Evolutionary conservation across 2,329 filamentous ascomycete species (phyloP).

Genomic region (Cercospora citrullina): DNA sequence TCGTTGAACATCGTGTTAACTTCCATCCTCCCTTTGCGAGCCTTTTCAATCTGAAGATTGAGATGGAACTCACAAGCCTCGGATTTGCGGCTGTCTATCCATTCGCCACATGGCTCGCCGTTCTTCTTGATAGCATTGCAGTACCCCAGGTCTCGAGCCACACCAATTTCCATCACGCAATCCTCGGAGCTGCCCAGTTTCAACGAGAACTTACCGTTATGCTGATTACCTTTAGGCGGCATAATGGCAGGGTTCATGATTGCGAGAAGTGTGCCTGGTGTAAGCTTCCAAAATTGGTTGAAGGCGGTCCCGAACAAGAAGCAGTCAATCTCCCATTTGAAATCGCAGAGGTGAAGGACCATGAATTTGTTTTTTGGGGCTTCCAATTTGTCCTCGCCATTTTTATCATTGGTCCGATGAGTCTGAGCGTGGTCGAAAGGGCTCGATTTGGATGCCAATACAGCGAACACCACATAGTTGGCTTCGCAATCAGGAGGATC

Average conservation of each 20-base stretch:
- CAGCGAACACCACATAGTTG: conserved; percentile 85
- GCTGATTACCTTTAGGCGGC: conserved; percentile 74
- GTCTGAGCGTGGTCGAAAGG: conserved; percentile 63
- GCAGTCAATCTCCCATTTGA: conserved; percentile 87
- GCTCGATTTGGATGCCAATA: conserved; percentile 84
- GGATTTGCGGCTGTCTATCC: conserved; percentile 86
- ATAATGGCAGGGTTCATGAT: conserved; percentile 90
- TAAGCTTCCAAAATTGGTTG: conserved; percentile 90
- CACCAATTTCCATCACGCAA: conserved; percentile 85
- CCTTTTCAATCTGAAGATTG: conserved; percentile 74
- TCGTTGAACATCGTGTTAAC: conserved; percentile 64
- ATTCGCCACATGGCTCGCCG: conserved; percentile 74
- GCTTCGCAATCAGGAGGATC: conserved; percentile 77
- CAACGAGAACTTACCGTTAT: conserved; percentile 81
- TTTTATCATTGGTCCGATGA: conserved; percentile 47
- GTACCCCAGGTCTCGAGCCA: conserved; percentile 79
- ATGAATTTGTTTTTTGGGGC: conserved; percentile 77
- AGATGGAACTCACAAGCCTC: conserved; percentile 93
- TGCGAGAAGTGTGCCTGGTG: conserved; percentile 84
- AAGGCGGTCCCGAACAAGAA: conserved; percentile 92
- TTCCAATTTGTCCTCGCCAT: conserved; percentile 53
- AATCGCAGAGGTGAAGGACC: conserved; percentile 81
- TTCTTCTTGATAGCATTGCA: conserved; percentile 85
- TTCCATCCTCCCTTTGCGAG: conserved; percentile 69
- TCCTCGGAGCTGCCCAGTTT: conserved; percentile 84